A percentile compares a stretch with the other conserved stretches of the same genome.
phyloP scores from a whole-genome alignment of 306 rosid genomes.

The Rubus parviflorus region DNA sequence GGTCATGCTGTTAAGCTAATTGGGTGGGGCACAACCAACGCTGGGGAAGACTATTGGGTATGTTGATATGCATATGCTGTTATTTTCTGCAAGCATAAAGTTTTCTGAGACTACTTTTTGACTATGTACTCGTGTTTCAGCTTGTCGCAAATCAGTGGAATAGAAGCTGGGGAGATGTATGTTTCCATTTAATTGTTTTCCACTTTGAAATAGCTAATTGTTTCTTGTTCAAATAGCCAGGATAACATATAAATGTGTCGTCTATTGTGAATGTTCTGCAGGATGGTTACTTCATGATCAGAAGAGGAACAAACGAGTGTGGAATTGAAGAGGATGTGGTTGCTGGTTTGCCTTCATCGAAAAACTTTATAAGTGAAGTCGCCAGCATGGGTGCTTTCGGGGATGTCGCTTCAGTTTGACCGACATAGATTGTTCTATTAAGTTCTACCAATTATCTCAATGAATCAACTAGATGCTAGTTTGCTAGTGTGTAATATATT shows the following conservation, averaged over 20 bases:
- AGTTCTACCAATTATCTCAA: background rate
- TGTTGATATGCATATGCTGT: constrained; percentile 27
- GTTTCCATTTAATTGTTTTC: constrained; percentile 33
- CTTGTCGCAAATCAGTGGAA: constrained; percentile 98
- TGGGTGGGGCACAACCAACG: constrained; percentile 90
- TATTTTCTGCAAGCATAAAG: background rate
- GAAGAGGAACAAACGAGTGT: constrained; percentile 89
- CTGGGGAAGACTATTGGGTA: constrained; percentile 95
- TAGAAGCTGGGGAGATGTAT: constrained; percentile 92
- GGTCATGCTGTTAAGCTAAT: constrained; percentile 96
- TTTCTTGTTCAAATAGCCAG: background rate
- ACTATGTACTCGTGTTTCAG: constrained; percentile 49
- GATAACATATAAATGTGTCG: background rate
- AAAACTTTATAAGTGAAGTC: constrained; percentile 50
- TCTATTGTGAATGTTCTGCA: constrained; percentile 31
- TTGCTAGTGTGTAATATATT: background rate
- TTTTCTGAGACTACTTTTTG: constrained; percentile 19
- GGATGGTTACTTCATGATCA: constrained; percentile 96
- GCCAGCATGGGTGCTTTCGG: constrained; percentile 29
- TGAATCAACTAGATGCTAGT: background rate
- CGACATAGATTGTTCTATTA: background rate
- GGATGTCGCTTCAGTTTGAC: constrained; percentile 7
- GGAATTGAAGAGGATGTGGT: constrained; percentile 79
- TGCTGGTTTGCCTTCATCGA: constrained; percentile 84
- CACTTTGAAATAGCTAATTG: constrained; percentile 9